These are phyloP conservation scores for Leucosporidium creatinivorum DNA, from an alignment of 768 basidiomycete genomes.

Conservation along the genomic window DNA sequence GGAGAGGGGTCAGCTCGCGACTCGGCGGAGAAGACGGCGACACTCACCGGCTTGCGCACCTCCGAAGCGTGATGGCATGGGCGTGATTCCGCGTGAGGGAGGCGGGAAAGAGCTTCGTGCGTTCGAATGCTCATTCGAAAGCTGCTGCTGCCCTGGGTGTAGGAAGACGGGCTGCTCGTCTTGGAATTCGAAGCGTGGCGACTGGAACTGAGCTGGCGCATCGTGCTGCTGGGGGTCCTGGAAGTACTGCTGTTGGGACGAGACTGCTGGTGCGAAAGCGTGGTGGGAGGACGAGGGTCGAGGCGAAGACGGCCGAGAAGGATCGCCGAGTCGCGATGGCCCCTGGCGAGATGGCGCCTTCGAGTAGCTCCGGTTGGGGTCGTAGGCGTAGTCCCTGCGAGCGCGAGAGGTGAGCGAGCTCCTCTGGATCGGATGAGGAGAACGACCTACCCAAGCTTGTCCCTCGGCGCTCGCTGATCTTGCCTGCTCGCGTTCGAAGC, in stretches of 20 bases:
- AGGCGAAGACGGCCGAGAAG: neutral
- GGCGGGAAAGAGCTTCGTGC: neutral
- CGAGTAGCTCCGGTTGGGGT: neutral
- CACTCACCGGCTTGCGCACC: too few species aligned
- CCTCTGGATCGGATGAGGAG: neutral
- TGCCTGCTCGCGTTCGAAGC: neutral
- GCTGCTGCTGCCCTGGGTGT: neutral
- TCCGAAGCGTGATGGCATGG: neutral
- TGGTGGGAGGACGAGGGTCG: neutral
- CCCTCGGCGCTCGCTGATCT: neutral
- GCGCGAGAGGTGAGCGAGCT: neutral
- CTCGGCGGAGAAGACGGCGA: neutral
- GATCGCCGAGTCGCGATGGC: neutral
- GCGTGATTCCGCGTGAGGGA: conserved; percentile 1
- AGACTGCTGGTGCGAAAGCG: neutral
- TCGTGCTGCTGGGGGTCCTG: neutral
- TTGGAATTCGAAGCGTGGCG: neutral
- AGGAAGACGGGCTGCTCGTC: neutral
- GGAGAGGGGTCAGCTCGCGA: neutral
- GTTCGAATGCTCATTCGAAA: neutral
- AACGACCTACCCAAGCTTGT: neutral
- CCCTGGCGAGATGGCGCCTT: neutral
- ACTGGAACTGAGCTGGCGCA: neutral
- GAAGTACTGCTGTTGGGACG: neutral
- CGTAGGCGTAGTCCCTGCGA: neutral